Evolutionary conservation across 2,329 filamentous ascomycete species (phyloP).

Genomic region (Lanzia echinophila): DNA sequence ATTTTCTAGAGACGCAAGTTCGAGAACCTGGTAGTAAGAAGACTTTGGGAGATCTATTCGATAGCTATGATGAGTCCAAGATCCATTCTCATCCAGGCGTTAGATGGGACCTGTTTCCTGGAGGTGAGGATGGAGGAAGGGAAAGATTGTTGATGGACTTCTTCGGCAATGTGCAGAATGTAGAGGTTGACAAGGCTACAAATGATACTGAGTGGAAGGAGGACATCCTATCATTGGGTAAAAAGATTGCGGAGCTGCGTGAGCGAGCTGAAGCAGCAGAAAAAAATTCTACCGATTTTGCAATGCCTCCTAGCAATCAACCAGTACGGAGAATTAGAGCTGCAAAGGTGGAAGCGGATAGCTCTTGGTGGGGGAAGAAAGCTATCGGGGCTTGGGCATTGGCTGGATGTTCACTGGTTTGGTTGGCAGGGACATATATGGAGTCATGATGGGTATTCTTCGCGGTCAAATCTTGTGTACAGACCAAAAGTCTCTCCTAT

Average conservation of each 20-base stretch:
- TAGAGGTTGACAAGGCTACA: slow-evolving; percentile 63
- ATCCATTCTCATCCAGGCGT: slow-evolving; percentile 91
- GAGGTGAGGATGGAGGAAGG: slow-evolving; percentile 70
- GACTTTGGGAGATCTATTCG: slow-evolving; percentile 88
- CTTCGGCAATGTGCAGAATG: slow-evolving; percentile 96
- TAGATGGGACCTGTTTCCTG: slow-evolving; percentile 89
- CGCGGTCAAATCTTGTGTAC: neutral
- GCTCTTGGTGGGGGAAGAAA: slow-evolving; percentile 63
- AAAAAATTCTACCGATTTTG: slow-evolving; percentile 22
- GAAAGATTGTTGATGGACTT: slow-evolving; percentile 88
- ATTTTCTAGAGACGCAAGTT: slow-evolving; percentile 89
- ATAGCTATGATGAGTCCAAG: slow-evolving; percentile 90
- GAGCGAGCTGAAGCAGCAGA: slow-evolving; percentile 28
- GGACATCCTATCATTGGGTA: slow-evolving; percentile 71
- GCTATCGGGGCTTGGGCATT: slow-evolving; percentile 54
- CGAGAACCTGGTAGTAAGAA: slow-evolving; percentile 79
- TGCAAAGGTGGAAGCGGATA: slow-evolving; percentile 56
- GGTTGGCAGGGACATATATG: slow-evolving; percentile 50
- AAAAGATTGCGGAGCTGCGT: slow-evolving; percentile 51
- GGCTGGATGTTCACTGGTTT: slow-evolving; percentile 53
- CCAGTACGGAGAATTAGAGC: slow-evolving; percentile 36
- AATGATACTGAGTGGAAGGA: slow-evolving; percentile 55
- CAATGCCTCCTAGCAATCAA: slow-evolving; percentile 12
- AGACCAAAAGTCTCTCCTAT: neutral
- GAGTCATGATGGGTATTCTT: slow-evolving; percentile 17